These are phyloP conservation scores for Pythium folliculosum DNA, from an alignment of 352 stramenopile genomes.

Conservation along the genomic window DNA sequence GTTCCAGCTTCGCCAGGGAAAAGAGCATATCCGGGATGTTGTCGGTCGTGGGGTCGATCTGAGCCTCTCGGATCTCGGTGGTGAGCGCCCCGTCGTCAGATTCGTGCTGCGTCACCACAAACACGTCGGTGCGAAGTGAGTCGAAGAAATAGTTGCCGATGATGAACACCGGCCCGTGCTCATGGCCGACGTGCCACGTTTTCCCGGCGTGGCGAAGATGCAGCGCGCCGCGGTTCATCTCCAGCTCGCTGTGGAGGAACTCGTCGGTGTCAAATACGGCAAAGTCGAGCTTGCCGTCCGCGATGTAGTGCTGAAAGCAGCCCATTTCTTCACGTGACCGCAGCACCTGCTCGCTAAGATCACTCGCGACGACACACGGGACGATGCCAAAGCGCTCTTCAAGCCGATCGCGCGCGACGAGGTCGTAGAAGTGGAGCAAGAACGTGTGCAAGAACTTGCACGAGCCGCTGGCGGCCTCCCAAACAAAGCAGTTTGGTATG, in stretches of 20 bases:
- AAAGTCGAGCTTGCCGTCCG: slow-evolving; percentile 57
- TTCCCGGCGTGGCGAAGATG: slow-evolving; percentile 32
- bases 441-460: slow-evolving; percentile 84
- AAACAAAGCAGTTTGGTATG: slow-evolving; percentile 75
- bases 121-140: slow-evolving; percentile 72
- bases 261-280: slow-evolving; percentile 62
- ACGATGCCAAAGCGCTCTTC: slow-evolving; percentile 34
- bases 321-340: slow-evolving; percentile 53
- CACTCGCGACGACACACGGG: slow-evolving; percentile 65
- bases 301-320: slow-evolving; percentile 57
- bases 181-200: slow-evolving; percentile 43
- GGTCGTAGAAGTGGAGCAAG: slow-evolving; percentile 58
- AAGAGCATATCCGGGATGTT: slow-evolving; percentile 61
- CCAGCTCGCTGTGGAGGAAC: slow-evolving; percentile 31
- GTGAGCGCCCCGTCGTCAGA: not conserved
- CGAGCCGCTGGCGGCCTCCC: slow-evolving; percentile 77
- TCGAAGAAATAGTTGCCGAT: slow-evolving; percentile 87
- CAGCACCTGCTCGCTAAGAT: slow-evolving; percentile 78
- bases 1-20: slow-evolving; percentile 22
- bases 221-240: slow-evolving; percentile 22
- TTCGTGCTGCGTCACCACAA: slow-evolving; percentile 35
- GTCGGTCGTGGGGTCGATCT: slow-evolving; percentile 43
- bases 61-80: slow-evolving; percentile 39
- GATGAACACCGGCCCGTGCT: slow-evolving; percentile 66
- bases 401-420: slow-evolving; percentile 32